Evolutionary conservation across 495 filamentous ascomycete species (phyloP).

Genomic region (Neurospora sp.): DNA sequence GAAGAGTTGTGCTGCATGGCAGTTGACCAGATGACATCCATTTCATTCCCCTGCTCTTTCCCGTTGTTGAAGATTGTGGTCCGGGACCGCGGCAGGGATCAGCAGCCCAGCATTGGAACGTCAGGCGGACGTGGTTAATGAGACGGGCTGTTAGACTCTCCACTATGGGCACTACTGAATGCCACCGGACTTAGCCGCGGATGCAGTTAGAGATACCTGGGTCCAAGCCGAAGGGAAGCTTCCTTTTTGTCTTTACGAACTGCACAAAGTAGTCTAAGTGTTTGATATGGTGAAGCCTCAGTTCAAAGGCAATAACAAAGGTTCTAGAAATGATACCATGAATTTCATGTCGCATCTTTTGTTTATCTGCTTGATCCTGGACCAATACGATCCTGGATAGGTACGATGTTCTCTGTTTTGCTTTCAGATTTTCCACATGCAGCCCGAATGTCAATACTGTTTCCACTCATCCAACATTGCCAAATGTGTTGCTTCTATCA

Average conservation of each 20-base stretch:
- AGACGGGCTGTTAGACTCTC: not conserved
- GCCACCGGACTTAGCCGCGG: not conserved
- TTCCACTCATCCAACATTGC: not conserved
- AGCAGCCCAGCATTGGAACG: not conserved
- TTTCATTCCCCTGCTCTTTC: not conserved
- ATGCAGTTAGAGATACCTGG: not conserved
- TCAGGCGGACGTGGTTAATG: not conserved
- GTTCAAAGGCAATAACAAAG: not conserved
- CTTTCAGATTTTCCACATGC: not conserved
- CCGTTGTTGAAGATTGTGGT: not conserved
- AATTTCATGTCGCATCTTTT: not conserved
- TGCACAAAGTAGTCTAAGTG: not conserved
- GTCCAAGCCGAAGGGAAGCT: not conserved
- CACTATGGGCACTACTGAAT: not conserved
- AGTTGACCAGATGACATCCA: not conserved
- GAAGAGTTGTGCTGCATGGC: not conserved
- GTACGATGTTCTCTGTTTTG: not conserved
- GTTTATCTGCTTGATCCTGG: not conserved
- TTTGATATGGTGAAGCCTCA: not conserved
- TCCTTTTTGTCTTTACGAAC: not conserved
- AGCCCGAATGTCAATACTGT: not conserved
- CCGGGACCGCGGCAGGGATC: not conserved
- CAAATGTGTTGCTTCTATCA: not conserved
- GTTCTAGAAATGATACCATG: not conserved
- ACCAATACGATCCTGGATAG: not conserved